Evolutionary conservation across 768 basidiomycete species (phyloP).

Genomic region (Candolleomyces eurysporus): DNA sequence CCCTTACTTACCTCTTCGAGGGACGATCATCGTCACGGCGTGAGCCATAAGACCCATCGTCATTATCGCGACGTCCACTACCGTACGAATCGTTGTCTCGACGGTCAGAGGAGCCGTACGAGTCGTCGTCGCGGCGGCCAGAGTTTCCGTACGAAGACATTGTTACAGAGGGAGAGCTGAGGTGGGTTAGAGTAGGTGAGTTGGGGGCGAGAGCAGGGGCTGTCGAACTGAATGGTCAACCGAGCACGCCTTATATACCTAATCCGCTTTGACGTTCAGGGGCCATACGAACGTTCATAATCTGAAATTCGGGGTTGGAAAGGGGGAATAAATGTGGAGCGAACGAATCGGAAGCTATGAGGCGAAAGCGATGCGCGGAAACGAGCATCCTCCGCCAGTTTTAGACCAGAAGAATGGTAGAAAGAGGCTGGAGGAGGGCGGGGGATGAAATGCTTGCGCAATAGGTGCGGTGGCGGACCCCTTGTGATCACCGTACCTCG

Average conservation of each 20-base stretch:
- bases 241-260: not conserved
- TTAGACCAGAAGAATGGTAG: no score
- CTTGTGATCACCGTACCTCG: no score
- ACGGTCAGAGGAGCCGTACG: constrained; percentile 5
- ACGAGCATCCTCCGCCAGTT: not conserved
- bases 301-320: not conserved
- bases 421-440: no score
- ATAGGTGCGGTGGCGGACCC: no score
- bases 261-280: not conserved
- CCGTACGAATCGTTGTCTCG: constrained; percentile 14
- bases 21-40: constrained; percentile 6
- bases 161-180: not conserved
- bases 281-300: not conserved
- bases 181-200: not conserved
- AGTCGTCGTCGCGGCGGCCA: constrained; percentile 2
- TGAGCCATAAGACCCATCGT: constrained; percentile 17
- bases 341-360: not conserved
- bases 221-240: not conserved
- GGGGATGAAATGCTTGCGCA: no score
- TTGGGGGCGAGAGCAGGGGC: not conserved
- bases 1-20: not conserved
- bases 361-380: not conserved
- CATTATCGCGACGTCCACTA: constrained; percentile 13
- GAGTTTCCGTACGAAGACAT: constrained; percentile 2
- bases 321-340: not conserved